Base-by-base conservation (phyloP, 768 basidiomycete species). In the Boletus barrowsii region DNA sequence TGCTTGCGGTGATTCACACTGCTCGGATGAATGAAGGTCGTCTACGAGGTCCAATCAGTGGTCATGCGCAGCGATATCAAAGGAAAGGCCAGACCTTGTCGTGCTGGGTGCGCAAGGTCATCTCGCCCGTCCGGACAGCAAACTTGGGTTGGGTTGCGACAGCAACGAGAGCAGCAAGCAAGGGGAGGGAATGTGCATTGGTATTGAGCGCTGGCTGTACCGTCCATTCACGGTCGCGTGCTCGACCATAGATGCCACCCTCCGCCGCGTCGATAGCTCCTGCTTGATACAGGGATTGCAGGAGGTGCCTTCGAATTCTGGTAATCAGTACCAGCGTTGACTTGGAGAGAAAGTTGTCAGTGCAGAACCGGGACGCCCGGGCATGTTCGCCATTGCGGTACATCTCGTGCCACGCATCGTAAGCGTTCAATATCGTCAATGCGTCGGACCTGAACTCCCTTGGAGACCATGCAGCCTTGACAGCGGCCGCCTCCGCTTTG, bases 131-230 rank as follows among this genome's bases (percentile, higher is more conserved):
- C 48, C 88, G 76, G 49, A 96, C 80, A 4, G 89, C 93, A 68
- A 94, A 96, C 69, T 95, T 94, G 22, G 94, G 94, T 63, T 95
- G 92, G 2, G 83, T 83, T 0, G 91, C 92, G 48, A 90, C 81
- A 10, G 92, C 83, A 64, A 97, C 89, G 49, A 98, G 75, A 9
- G 87, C 92, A 13, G 89, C 84, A 29, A 96, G 73, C 24, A 97
- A 71, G 11, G 94, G 89, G 15, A 85, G 67, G 22, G 86, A 90
- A 47, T 86, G 76, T n/a, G 79, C 79, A 61, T 94, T 90, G 40
- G 70, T 69, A 60, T 92, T 90, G 56, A 94, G 73, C 53, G 83
- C 81, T 4, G 77, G 70, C 7, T 91, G 90, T 17, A 91, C 80
- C 13, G 63, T 65, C 54, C 75, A 56, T 17, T 70, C 69, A 40